These are phyloP conservation scores for Euphorbia celastroides DNA, from an alignment of 441 rosid genomes.

Conservation along the genomic window DNA sequence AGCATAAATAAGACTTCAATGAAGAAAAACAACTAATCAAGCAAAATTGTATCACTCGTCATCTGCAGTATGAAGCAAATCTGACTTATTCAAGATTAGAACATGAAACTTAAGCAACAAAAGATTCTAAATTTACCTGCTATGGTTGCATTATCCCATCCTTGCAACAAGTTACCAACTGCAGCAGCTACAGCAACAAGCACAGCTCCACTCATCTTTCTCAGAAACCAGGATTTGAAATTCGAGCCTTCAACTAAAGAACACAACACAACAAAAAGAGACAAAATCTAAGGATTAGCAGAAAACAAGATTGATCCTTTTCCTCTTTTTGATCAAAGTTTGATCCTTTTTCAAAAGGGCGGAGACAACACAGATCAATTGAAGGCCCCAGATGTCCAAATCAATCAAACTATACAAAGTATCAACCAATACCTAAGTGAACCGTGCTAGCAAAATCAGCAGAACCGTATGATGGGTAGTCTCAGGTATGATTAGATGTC, in stretches of 20 bases:
- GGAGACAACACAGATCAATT: conserved; percentile 16
- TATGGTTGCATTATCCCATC: conserved; percentile 99
- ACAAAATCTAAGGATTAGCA: conserved; percentile 8
- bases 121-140: conserved; percentile 48
- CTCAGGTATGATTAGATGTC: conserved; percentile 26
- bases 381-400: conserved; percentile 32
- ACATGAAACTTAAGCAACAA: not conserved
- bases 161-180: conserved; percentile 89
- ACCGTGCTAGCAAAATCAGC: conserved; percentile 26
- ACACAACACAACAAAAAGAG: conserved; percentile 21
- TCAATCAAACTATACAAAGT: conserved; percentile 19
- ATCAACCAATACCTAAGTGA: conserved; percentile 18
- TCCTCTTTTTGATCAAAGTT: too few relatives aligned
- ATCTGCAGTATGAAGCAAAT: conserved; percentile 10
- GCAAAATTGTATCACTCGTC: conserved; percentile 3
- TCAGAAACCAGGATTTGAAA: conserved; percentile 23
- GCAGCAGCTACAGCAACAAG: conserved; percentile 91
- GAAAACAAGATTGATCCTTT: conserved; percentile 4
- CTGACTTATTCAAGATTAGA: not conserved
- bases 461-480: conserved; percentile 24
- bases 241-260: conserved; percentile 17
- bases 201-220: conserved; percentile 80
- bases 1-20: too few relatives aligned
- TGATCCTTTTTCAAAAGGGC: not conserved
- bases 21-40: too few relatives aligned